phyloP scores from a whole-genome alignment of 2,329 filamentous ascomycete species.

The Colletotrichum nymphaeae region DNA sequence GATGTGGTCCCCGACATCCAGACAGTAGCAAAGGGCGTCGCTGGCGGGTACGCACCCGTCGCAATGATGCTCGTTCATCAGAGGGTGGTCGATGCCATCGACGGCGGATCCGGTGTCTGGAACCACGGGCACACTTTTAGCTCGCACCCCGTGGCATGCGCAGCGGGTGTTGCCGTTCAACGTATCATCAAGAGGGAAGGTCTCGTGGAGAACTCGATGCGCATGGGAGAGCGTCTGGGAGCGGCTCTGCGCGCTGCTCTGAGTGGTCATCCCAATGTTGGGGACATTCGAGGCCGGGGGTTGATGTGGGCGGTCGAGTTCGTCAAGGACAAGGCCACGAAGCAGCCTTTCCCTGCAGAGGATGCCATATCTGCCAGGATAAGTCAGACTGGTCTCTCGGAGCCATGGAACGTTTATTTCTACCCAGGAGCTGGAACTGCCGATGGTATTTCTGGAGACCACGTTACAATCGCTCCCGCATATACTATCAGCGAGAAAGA shows the following conservation, averaged over 20 bases:
- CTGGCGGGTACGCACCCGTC: conserved; percentile 66
- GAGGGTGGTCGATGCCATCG: conserved; percentile 60
- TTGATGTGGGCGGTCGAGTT: conserved; percentile 61
- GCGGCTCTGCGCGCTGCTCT: conserved; percentile 39
- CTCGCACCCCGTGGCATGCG: conserved; percentile 40
- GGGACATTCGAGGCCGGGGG: conserved; percentile 52
- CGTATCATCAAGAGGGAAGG: conserved; percentile 47
- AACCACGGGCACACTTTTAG: conserved; percentile 40
- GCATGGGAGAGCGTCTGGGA: conserved; percentile 42
- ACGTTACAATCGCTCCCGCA: conserved; percentile 75
- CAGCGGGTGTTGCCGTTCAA: conserved; percentile 42
- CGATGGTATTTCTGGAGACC: conserved; percentile 72
- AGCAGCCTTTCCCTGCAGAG: conserved; percentile 49
- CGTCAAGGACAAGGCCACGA: conserved; percentile 49
- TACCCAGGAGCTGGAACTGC: conserved; percentile 71
- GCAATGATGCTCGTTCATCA: conserved; percentile 64
- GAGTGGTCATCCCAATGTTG: conserved; percentile 49
- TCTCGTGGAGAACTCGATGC: conserved; percentile 56
- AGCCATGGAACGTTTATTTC: conserved; percentile 3
- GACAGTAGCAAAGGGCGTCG: conserved; percentile 69
- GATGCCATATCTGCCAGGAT: conserved; percentile 12
- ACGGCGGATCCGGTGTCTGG: conserved; percentile 53
- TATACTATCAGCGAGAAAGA: conserved; percentile 65
- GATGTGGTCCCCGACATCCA: conserved; percentile 62
- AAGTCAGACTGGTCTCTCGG: background rate